Evolutionary conservation across 129 eudicot species (phyloP), one percentile per base, ranked within the genome.

Genomic region (Glebionis coronaria): DNA sequence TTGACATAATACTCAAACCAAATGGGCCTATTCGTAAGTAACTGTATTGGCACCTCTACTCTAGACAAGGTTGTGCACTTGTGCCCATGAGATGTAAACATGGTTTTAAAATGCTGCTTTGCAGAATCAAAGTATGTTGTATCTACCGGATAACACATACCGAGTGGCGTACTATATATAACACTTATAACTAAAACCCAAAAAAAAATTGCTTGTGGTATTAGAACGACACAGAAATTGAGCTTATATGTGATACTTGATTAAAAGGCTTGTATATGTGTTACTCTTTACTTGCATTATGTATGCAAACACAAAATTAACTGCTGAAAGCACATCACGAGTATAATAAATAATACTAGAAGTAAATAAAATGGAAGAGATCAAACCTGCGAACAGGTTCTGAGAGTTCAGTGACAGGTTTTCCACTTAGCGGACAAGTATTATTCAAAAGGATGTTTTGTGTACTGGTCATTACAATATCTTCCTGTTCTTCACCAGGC

Each of bases 401-500:
- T 4, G 78, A 72, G 70, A 94, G 87, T 81, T 83, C 82, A 68
- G 74, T 80, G 47, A 90, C 77, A 57, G 95, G 86, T 76, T 87
- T 94, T 72, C 97, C 97, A 59, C 84, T 84, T 38, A 94, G 14
- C 18, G 99, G 99, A 67, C 99, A 94, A 0, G 58, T 80, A 4
- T 15, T 29, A 52, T 94, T 94, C 63, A 84, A 67, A 75, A 94
- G 76, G 74, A 74, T 85, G 76, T 55, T 65, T 63, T 89, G 88
- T 61, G 99, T 90, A 60, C 95, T 84, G 46, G 99, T 94, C 90
- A 94, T 76, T 62, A 94, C 75, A 57, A 94, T 82, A 79, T 90
- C 99, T 80, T 89, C 99, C 79, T 89, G 87, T 84, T 94, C 99
- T 72, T 94, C 99, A 68, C 95, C 99, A 35, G 99, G 97, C 99